Evolutionary conservation across 169 alveolate species (phyloP), one percentile per base, ranked within the genome.

Genomic region (Plasmodium inui): DNA sequence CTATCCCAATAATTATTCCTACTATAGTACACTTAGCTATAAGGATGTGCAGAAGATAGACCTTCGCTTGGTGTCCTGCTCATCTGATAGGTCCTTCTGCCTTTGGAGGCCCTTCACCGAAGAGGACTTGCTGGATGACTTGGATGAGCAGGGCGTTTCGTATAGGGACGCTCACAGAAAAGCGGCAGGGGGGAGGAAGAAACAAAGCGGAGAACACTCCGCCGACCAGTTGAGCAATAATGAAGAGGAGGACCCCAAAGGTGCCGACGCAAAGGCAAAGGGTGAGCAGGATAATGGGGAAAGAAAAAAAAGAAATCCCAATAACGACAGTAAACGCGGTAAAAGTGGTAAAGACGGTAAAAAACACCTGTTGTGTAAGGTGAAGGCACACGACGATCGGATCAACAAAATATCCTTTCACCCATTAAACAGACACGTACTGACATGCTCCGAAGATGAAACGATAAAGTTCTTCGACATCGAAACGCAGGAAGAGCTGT

Each of bases 361-460:
- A 2, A 78, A 86, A 6, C 61, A 39, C 46, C 86, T 96, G 53
- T 72, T 84, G 26, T 96, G 95, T 72, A 96, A 83, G 19, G 84
- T 92, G 2, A 95, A 78, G 55, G 84, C 93, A 14, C 97, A 96
- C 92, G 97, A 96, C 44, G 95, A 82, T 17, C 44, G 96, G 94
- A 92, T 96, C 37, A 96, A 96, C 92, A 92, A 96, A 61, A 92
- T 96, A 80, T 84, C 92, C 30, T 96, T 96, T 79, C 97, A 96
- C 55, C 96, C 96, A 1, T 92, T 95, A 50, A 96, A 94, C 71
- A 83, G 92, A 26, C 76, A 94, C 22, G 83, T 96, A 14, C 82
- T 95, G 30, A 95, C 96, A 26, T 82, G 96, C 28, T 95, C 97
- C 26, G 96, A 92, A 41, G 97, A 96, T 83, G 97, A 96, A 81